Evolutionary conservation across 2,329 filamentous ascomycete species (phyloP).

Genomic region (Venturia asperata): DNA sequence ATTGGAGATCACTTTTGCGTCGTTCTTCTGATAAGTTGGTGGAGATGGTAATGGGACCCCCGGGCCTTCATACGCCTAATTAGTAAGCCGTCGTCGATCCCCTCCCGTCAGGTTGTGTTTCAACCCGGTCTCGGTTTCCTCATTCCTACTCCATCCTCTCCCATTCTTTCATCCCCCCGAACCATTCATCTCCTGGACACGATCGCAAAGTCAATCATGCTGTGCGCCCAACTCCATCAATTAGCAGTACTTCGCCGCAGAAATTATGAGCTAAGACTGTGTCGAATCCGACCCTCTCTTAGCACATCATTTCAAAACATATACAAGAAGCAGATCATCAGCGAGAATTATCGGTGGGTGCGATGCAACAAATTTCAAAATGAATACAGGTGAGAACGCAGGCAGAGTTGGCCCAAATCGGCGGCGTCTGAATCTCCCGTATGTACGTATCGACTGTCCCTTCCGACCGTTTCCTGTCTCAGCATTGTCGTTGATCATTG

Average conservation of each 20-base stretch:
- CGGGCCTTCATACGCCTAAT: too few relatives aligned
- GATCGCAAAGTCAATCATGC: too few relatives aligned
- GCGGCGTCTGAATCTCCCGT: neutral
- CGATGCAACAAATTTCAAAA: neutral
- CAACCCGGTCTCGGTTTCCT: too few relatives aligned
- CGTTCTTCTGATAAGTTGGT: neutral
- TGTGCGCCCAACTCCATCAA: neutral
- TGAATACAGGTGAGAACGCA: neutral
- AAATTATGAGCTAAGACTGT: too few relatives aligned
- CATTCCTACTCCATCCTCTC: too few relatives aligned
- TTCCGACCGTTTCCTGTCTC: neutral
- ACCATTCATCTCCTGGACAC: too few relatives aligned
- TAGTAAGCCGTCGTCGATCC: too few relatives aligned
- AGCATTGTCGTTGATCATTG: neutral
- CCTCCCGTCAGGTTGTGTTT: too few relatives aligned
- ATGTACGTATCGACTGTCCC: neutral
- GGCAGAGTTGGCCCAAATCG: neutral
- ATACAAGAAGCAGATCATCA: slow-evolving; percentile 7
- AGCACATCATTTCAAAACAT: neutral
- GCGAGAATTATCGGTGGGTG: neutral
- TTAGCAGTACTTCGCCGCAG: neutral
- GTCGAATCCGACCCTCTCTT: neutral
- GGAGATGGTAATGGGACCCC: too few relatives aligned
- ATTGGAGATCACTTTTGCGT: neutral
- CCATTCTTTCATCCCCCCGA: too few relatives aligned